Conservation (phyloP, 2,329 filamentous ascomycete genomes). For the Aureobasidium subglaciale region DNA sequence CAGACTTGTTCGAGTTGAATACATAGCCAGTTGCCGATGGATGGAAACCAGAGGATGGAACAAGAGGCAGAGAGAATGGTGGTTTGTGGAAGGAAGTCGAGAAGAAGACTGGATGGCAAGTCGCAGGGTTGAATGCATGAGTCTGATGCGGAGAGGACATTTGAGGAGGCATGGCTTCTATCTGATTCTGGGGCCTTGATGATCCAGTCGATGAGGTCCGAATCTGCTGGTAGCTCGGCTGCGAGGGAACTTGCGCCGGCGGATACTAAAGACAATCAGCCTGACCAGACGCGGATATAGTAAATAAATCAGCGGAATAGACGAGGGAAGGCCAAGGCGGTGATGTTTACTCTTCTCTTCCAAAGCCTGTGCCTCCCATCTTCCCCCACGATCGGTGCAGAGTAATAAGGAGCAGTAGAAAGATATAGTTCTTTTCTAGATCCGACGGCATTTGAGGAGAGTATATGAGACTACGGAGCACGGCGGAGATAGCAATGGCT, state of each 20-base stretch:
- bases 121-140: slow-evolving; percentile 47
- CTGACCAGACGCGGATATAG: background rate
- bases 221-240: slow-evolving; percentile 26
- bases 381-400: too few species aligned
- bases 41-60: slow-evolving; percentile 31
- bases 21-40: slow-evolving; percentile 41
- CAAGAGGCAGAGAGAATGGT: slow-evolving; percentile 38
- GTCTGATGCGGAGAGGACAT: slow-evolving; percentile 12
- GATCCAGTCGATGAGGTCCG: slow-evolving; percentile 20
- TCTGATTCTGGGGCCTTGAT: slow-evolving; percentile 36
- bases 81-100: slow-evolving; percentile 54
- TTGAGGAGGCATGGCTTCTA: slow-evolving; percentile 42
- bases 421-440: too few species aligned
- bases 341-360: too few species aligned
- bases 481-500: too few species aligned
- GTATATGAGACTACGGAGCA: too few species aligned
- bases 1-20: slow-evolving; percentile 18
- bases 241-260: slow-evolving; percentile 14
- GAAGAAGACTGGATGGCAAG: slow-evolving; percentile 70
- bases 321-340: too few species aligned
- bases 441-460: too few species aligned
- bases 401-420: background rate
- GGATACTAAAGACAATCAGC: slow-evolving; percentile 1
- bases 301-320: too few species aligned
- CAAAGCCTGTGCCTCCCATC: too few species aligned